Percentiles rank a stretch among this genome's conserved stretches.
phyloP scores from a whole-genome alignment of 2,329 filamentous ascomycete species.

The Coccinonectria pachysandricola region DNA sequence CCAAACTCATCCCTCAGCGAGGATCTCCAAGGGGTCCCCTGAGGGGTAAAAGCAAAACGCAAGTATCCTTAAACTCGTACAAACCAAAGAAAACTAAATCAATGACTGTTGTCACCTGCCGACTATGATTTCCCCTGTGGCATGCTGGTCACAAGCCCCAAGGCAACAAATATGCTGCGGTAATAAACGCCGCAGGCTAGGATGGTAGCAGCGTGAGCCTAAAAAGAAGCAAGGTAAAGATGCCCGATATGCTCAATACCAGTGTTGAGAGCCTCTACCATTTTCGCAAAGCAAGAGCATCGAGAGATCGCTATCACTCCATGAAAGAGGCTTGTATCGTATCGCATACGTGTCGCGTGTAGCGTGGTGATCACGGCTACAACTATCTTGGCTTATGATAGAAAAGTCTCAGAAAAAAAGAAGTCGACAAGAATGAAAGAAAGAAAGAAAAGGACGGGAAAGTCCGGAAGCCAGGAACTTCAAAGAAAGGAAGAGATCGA shows the following conservation, averaged over 20 bases:
- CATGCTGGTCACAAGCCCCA: too few species aligned
- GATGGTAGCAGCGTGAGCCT: too few species aligned
- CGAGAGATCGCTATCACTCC: too few species aligned
- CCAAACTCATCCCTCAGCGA: too few species aligned
- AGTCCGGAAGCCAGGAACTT: too few species aligned
- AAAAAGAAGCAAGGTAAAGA: too few species aligned
- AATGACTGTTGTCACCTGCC: conserved; percentile 3
- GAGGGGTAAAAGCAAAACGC: conserved; percentile 13
- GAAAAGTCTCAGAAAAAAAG: conserved; percentile 4
- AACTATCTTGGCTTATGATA: conserved; percentile 8
- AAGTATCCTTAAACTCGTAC: conserved; percentile 18
- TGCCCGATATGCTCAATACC: too few species aligned
- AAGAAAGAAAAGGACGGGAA: conserved; percentile 6
- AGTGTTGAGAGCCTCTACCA: too few species aligned
- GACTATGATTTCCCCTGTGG: not conserved
- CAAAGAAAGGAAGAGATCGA: too few species aligned
- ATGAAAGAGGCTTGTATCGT: conserved; percentile 4
- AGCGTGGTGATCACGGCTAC: conserved; percentile 7
- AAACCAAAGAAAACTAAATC: conserved; percentile 10
- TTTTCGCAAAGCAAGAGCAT: conserved; percentile 4
- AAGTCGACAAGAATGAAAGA: conserved; percentile 13
- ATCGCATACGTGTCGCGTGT: conserved; percentile 6
- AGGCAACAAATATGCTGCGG: too few species aligned
- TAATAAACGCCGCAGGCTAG: too few species aligned
- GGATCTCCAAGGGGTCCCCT: too few species aligned